These are phyloP conservation scores for Lentinula sp. DNA, from an alignment of 768 basidiomycete genomes.

Conservation along the genomic window DNA sequence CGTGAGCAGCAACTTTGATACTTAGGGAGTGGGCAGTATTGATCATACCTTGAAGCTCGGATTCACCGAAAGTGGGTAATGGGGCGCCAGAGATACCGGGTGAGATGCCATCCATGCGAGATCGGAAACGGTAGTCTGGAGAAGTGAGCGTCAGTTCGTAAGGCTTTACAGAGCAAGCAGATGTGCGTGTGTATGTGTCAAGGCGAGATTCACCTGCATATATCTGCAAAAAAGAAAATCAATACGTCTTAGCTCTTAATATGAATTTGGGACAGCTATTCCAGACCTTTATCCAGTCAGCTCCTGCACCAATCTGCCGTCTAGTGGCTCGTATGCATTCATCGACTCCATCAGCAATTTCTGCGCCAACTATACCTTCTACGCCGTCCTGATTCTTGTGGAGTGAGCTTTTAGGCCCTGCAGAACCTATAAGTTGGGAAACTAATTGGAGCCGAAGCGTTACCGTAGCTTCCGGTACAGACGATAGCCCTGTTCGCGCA, in stretches of 20 bases:
- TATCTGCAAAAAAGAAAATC: slow-evolving; percentile 26
- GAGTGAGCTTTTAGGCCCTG: slow-evolving; percentile 49
- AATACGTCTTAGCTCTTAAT: background rate
- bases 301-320: slow-evolving; percentile 56
- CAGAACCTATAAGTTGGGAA: background rate
- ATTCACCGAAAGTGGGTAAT: slow-evolving; percentile 36
- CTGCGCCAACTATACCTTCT: slow-evolving; percentile 52
- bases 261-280: background rate
- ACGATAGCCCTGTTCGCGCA: slow-evolving; percentile 55
- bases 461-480: slow-evolving; percentile 56
- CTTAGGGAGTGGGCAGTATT: slow-evolving; percentile 42
- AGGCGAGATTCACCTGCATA: slow-evolving; percentile 37
- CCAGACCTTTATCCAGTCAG: slow-evolving; percentile 62
- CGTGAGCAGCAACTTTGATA: slow-evolving; percentile 56
- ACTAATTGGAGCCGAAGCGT: slow-evolving; percentile 7
- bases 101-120: slow-evolving; percentile 37
- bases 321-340: slow-evolving; percentile 51
- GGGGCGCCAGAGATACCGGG: slow-evolving; percentile 22
- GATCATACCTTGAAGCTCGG: slow-evolving; percentile 45
- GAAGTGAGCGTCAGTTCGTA: slow-evolving; percentile 8
- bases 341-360: slow-evolving; percentile 51
- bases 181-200: no score
- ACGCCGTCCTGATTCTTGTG: slow-evolving; percentile 42
- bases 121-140: slow-evolving; percentile 48
- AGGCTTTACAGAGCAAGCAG: background rate